phyloP scores from a whole-genome alignment of 2,329 filamentous ascomycete species.

The Chrysoporthe austroafricana region DNA sequence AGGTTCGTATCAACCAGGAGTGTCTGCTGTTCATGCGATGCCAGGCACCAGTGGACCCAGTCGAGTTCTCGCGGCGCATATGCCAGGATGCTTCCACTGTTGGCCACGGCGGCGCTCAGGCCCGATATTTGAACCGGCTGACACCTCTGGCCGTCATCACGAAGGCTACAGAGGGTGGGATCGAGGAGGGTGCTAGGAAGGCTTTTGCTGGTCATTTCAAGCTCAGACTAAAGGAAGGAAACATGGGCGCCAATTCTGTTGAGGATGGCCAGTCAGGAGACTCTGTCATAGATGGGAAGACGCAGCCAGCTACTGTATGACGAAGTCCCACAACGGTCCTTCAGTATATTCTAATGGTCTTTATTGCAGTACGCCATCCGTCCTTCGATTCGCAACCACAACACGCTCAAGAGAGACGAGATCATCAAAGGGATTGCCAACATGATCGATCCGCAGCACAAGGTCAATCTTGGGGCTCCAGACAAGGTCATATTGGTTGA shows the following conservation, averaged over 20 bases:
- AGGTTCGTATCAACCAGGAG: slow-evolving; percentile 60
- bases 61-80: slow-evolving; percentile 56
- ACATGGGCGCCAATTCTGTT: slow-evolving; percentile 31
- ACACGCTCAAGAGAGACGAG: slow-evolving; percentile 65
- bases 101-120: slow-evolving; percentile 40
- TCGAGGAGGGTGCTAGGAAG: slow-evolving; percentile 65
- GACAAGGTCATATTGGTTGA: slow-evolving; percentile 81
- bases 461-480: slow-evolving; percentile 76
- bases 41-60: slow-evolving; percentile 57
- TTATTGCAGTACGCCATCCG: slow-evolving; percentile 76
- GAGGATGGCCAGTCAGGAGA: slow-evolving; percentile 28
- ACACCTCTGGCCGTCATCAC: slow-evolving; percentile 57
- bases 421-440: slow-evolving; percentile 74
- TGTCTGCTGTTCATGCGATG: slow-evolving; percentile 68
- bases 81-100: slow-evolving; percentile 48
- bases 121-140: slow-evolving; percentile 61
- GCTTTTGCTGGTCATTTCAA: slow-evolving; percentile 69
- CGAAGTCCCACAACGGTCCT: neutral
- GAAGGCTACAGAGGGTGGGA: slow-evolving; percentile 70
- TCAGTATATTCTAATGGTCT: slow-evolving; percentile 8
- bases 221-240: slow-evolving; percentile 50
- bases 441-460: slow-evolving; percentile 68
- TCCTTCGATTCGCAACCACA: slow-evolving; percentile 76
- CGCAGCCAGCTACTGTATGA: slow-evolving; percentile 17
- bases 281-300: slow-evolving; percentile 21